Evolutionary conservation across 2,329 filamentous ascomycete genomes (phyloP), one percentile per base, ranked within the genome.

Genomic region (Xylariaceae sp.): DNA sequence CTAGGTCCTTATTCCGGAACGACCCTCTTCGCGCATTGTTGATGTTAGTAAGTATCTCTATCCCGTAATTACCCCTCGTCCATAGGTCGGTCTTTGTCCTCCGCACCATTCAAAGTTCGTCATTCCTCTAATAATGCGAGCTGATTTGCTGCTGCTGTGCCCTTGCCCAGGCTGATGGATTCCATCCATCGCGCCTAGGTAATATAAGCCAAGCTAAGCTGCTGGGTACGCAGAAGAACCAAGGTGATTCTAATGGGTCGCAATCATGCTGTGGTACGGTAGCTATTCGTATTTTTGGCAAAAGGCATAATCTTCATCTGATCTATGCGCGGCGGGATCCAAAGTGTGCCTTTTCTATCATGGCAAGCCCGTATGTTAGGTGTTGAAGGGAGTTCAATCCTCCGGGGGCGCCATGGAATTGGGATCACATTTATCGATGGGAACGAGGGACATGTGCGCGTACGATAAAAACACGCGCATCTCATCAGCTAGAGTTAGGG

Each of bases 241-340:
- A 10, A 20, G 29, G 23, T 13, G 20, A 26, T 43, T 40, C 33
- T 43, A 52, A 50, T 56, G 44, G 53, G 18, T 53, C 36, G 44
- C 40, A 39, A 33, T 13, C 35, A 37, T 36, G 35, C 29, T 24
- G 30, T 8, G 16, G 29, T 11, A 32, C 29, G 32, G 41, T 26
- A 36, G n/a, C 23, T 39, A 42, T 46, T 48, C 36, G 37, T 44
- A 47, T 39, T 50, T 49, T 46, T 50, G 40, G 45, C 46, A 54
- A 45, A 45, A 51, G 30, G 24, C 47, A 29, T 37, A 37, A n/a
- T 18, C n/a, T 40, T 7, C 11, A 18, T 23, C 27, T 15, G 11
- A 20, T 26, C 35, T 21, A 47, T 30, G 23, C 39, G 32, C 9
- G n/a, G 15, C 23, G n/a, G 5, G 5, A 30, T 21, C 24, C 9